A percentile compares a stretch with the other conserved stretches of the same genome.
These are phyloP conservation scores for Neocallimastix lanati DNA, from an alignment of 192 early-diverging fungal genomes.

Conservation along the genomic window DNA sequence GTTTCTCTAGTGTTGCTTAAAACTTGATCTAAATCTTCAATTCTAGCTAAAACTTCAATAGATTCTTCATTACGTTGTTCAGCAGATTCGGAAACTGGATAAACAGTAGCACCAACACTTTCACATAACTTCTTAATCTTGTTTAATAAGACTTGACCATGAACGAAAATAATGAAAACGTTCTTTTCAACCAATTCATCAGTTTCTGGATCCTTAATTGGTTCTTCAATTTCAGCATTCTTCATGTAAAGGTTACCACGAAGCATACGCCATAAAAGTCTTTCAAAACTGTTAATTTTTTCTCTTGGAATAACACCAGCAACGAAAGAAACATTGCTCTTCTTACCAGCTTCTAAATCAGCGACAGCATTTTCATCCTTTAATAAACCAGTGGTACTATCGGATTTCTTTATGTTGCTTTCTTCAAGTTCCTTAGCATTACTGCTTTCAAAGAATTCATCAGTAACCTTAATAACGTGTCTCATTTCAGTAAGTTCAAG, in stretches of 20 bases:
- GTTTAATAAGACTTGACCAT: constrained; percentile 72
- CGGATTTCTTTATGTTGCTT: constrained; percentile 2
- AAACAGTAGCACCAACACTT: constrained; percentile 84
- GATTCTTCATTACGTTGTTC: constrained; percentile 75
- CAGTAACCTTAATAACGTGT: constrained; percentile 75
- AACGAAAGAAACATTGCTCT: constrained; percentile 32
- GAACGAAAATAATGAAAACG: constrained; percentile 96
- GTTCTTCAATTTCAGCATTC: too few relatives aligned
- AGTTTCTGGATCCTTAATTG: constrained; percentile 73
- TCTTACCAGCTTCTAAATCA: constrained; percentile 9
- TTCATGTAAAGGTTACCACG: constrained; percentile 93
- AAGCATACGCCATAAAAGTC: constrained; percentile 89
- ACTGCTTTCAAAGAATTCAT: constrained; percentile 62
- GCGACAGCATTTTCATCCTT: constrained; percentile 7
- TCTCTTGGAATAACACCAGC: constrained; percentile 81
- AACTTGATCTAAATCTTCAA: constrained; percentile 76
- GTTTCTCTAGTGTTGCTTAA: constrained; percentile 71
- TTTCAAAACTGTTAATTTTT: constrained; percentile 79
- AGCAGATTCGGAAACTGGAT: constrained; percentile 60
- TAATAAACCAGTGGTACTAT: neutral
- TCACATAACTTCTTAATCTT: constrained; percentile 90
- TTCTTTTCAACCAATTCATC: constrained; percentile 85
- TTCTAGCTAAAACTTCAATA: constrained; percentile 56
- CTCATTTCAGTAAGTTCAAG: constrained; percentile 81
- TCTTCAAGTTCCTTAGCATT: constrained; percentile 11